Conservation (phyloP, 1,139 yeast species). For the Taiozyma onychis region DNA sequence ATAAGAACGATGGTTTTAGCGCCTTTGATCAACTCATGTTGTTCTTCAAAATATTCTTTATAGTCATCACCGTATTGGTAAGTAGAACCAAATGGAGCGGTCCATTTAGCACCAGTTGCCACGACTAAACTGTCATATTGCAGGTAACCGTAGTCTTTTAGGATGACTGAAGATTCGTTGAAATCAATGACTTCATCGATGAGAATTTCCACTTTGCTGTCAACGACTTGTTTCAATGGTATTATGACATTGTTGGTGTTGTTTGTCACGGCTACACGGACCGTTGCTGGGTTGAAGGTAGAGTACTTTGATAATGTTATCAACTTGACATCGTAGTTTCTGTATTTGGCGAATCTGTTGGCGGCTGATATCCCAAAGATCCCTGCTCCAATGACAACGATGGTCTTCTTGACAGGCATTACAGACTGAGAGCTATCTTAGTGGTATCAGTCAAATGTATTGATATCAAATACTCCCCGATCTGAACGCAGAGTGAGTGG, state of each 20-base stretch:
- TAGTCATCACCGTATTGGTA: slow-evolving; percentile 5
- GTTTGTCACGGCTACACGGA: slow-evolving; percentile 5
- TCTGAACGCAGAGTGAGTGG: not conserved
- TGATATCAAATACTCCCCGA: not conserved
- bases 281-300: slow-evolving; percentile 2
- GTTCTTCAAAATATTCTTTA: slow-evolving; percentile 1
- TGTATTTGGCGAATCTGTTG: slow-evolving; percentile 3
- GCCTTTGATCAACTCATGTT: slow-evolving; percentile 3
- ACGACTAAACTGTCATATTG: slow-evolving; percentile 18
- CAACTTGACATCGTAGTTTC: slow-evolving; percentile 1
- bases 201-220: slow-evolving; percentile 10
- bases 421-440: not conserved
- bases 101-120: slow-evolving; percentile 23
- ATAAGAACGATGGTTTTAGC: slow-evolving; percentile 21
- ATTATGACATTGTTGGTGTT: slow-evolving; percentile 1
- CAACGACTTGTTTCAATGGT: slow-evolving; percentile 9
- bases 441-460: not conserved
- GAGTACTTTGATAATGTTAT: slow-evolving; percentile 4
- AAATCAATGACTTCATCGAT: slow-evolving; percentile 15
- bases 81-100: slow-evolving; percentile 15
- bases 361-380: slow-evolving; percentile 7
- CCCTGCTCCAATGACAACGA: slow-evolving; percentile 9
- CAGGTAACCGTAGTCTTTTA: slow-evolving; percentile 5
- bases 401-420: not conserved
- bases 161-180: slow-evolving; percentile 9